Evolutionary conservation across 768 basidiomycete genomes (phyloP), one percentile per base, ranked within the genome.

Genomic region (Pisolithus sp.): DNA sequence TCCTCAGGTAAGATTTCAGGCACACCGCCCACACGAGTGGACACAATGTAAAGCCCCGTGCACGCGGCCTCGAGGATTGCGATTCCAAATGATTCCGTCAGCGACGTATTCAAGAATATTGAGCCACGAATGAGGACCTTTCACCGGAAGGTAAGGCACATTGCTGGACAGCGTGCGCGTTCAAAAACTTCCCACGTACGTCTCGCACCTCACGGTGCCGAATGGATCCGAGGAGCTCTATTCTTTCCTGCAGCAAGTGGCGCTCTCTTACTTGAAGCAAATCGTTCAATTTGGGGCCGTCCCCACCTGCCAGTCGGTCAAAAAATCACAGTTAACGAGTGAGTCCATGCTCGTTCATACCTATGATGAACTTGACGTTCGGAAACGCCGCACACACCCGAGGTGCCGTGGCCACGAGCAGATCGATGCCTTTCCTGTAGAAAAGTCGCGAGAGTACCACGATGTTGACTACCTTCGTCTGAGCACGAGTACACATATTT

Each of bases 41-140:
- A 86, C 46, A 98, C 95, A 46, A 97, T 87, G 62, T 95, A 95
- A 15, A 97, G 76, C 1, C 96, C 95, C 0, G 92, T 83, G 57
- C 90, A 94, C 0, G 96, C 96, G 0, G 95, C 96, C 72, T 99
- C 96, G 40, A 99, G 78, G 57, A 95, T 93, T n/a, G 89, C 90
- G 57, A 95, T 98, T 0, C 96, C 95, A 58, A 98, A 99, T 0
- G 96, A 81, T 65, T 98, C 96, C 1, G 95, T 98, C 23, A 98
- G 77, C 0, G 93, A 94, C 0, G 96, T 94, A 62, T 94, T 96
- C 74, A 99, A 76, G 70, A 87, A 99, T 54, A 99, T 93, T 12
- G 89, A 78, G 1, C 94, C 96, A 40, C 82, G 83, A 7, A 76
- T 74, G 10, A 99, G 78, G n/a, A 96, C 84, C 91, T 93, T 57